Conservation (phyloP, 2,329 filamentous ascomycete species). For the Aphanoascus verrucosus region DNA sequence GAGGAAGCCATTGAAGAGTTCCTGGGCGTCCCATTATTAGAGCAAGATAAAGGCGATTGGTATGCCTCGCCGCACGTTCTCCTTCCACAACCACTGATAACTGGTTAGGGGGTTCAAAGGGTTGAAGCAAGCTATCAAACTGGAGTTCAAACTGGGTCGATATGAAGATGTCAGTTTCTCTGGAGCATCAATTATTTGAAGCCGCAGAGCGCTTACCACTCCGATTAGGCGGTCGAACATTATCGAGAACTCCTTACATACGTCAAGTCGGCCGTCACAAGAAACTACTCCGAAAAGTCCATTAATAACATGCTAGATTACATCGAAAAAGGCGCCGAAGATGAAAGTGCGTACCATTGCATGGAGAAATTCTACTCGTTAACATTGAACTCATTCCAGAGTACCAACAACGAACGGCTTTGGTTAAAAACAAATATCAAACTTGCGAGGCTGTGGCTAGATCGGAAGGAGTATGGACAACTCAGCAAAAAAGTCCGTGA, state of each 20-base stretch:
- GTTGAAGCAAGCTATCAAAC: conserved; percentile 93
- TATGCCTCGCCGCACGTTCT: conserved; percentile 22
- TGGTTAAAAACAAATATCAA: conserved; percentile 99
- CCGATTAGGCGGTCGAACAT: conserved; percentile 66
- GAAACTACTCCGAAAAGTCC: conserved; percentile 97
- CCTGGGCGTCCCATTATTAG: conserved; percentile 70
- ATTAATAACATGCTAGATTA: conserved; percentile 99
- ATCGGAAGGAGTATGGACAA: conserved; percentile 74
- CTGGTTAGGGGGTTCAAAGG: conserved; percentile 72
- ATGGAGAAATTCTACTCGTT: conserved; percentile 94
- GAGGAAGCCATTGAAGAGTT: conserved; percentile 88
- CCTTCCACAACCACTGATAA: neutral
- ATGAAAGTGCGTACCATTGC: conserved; percentile 60
- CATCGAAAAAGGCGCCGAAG: conserved; percentile 81
- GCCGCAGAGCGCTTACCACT: neutral
- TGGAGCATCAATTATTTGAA: neutral
- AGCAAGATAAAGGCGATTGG: conserved; percentile 93
- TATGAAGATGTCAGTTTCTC: conserved; percentile 59
- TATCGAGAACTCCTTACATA: conserved; percentile 94
- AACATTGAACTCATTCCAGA: conserved; percentile 89
- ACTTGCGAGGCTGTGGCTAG: conserved; percentile 78
- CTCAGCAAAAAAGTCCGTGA: conserved; percentile 77
- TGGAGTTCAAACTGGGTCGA: conserved; percentile 77
- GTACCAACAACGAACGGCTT: conserved; percentile 89
- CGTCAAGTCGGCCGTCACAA: conserved; percentile 89